Base-by-base conservation (phyloP, 179 eudicot genomes). In the Drosera spatulata region DNA sequence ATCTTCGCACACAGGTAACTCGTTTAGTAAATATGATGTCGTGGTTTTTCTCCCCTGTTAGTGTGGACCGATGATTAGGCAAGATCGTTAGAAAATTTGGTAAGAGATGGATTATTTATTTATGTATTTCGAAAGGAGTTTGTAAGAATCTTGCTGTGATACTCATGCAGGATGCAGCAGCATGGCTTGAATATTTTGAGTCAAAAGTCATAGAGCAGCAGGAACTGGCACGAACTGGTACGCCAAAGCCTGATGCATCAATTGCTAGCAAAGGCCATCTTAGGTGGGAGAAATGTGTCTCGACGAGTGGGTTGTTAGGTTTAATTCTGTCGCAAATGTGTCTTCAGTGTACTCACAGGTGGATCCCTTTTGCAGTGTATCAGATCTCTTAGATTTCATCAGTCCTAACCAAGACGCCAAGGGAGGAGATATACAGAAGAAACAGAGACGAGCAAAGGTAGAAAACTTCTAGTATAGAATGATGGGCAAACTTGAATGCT, bases 161-260 rank as follows among this genome's bases (percentile, higher is more conserved):
- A n/a, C n/a, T n/a, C n/a, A n/a, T n/a, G n/a, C n/a, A 91, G 98
- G 98, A 91, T 74, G 96, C 98, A 41, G 96, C 98, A 64, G 98
- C 98, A 22, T 91, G 98, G 98, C 96, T 91, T 41, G 98, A 91
- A 72, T 91, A 91, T 73, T 91, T 91, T 55, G 98, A 91, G 72
- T 91, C 98, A 53, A 91, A 91, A 74, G 98, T 95, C 45, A 73
- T 91, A 53, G 98, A 91, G 79, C 98, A 91, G 82, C 98, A 91
- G 73, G 98, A 91, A 77, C 95, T 96, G 71, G 98, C 95, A 59
- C 89, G 95, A 14, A 88, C 84, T 78, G 98, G 98, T 55, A 84
- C 96, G 48, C 98, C 96, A 62, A 91, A 88, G 74, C 87, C 98
- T 46, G 98, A 91, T 72, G 96, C 98, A 58, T 91, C 98, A 59